phyloP scores from a whole-genome alignment of 495 filamentous ascomycete genomes.

The Bryoglossum gracile region DNA sequence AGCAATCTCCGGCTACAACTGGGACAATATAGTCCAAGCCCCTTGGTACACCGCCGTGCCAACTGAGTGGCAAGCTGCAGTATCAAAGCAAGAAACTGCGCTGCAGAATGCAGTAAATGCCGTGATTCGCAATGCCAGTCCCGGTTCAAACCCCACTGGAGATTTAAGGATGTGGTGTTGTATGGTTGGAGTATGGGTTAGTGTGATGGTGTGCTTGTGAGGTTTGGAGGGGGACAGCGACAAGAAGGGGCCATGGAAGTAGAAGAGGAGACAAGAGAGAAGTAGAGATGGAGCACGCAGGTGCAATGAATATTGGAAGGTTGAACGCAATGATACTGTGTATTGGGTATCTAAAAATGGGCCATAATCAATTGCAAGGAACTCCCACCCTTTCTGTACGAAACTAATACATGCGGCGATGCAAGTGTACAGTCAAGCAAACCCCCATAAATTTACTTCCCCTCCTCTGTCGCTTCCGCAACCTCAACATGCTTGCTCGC shows the following conservation, averaged over 20 bases:
- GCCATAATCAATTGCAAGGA: background rate
- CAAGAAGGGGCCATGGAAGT: background rate
- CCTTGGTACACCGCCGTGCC: background rate
- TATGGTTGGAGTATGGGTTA: background rate
- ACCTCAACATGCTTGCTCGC: slow-evolving; percentile 5
- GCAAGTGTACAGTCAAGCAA: background rate
- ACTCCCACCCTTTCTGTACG: background rate
- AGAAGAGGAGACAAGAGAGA: background rate
- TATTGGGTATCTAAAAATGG: background rate
- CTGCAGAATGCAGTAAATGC: background rate
- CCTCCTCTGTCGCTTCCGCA: background rate
- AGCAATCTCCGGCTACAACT: background rate
- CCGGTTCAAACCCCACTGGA: background rate
- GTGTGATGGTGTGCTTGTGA: background rate
- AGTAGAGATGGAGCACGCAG: too few species aligned
- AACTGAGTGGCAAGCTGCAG: background rate
- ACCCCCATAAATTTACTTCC: background rate
- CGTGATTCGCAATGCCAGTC: background rate
- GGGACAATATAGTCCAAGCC: background rate
- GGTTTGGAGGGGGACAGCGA: background rate
- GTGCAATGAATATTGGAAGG: background rate
- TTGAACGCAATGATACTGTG: background rate
- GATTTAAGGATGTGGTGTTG: background rate
- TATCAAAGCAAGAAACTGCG: background rate
- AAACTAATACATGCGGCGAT: background rate